Percentiles rank a stretch among this genome's conserved stretches.
Conservation (phyloP, 140 eudicot genomes). For the Erigeron philadelphicus region DNA sequence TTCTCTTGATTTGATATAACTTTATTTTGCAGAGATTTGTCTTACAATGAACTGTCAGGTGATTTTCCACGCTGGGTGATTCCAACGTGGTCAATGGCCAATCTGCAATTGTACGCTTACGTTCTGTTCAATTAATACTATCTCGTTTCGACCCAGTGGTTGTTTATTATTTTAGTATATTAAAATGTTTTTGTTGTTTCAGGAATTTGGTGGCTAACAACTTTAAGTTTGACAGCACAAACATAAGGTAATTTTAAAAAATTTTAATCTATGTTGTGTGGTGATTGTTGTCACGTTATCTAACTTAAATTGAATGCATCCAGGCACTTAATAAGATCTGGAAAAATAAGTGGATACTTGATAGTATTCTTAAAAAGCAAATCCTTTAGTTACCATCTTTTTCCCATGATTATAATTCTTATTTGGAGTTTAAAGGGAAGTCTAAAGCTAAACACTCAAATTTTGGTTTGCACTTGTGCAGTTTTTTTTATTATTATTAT, state of each 20-base stretch:
- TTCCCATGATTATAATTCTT: not conserved
- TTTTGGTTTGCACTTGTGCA: not conserved
- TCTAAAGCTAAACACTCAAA: not conserved
- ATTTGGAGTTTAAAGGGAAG: constrained; percentile 15
- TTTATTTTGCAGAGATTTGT: constrained; percentile 43
- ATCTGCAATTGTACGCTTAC: constrained; percentile 45
- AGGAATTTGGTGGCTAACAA: constrained; percentile 58
- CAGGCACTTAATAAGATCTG: constrained; percentile 13
- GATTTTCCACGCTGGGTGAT: constrained; percentile 43
- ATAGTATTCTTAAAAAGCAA: not conserved
- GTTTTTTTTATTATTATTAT: not conserved
- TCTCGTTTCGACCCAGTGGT: not conserved
- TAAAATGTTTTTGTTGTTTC: constrained; percentile 26
- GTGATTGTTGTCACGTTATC: not conserved
- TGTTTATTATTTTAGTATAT: not conserved
- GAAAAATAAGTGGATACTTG: not conserved
- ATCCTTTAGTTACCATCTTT: not conserved
- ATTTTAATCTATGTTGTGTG: constrained; percentile 9
- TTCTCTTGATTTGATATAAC: constrained; percentile 4
- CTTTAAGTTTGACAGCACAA: constrained; percentile 41
- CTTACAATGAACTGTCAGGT: constrained; percentile 57
- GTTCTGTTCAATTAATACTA: constrained; percentile 11
- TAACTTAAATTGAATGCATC: constrained; percentile 1
- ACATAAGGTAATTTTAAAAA: constrained; percentile 32
- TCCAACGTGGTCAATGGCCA: constrained; percentile 32